Percentiles rank a stretch among this genome's conserved stretches.
Evolutionary conservation across 345 rosid genomes (phyloP).

Genomic region (Camelina hispida): DNA sequence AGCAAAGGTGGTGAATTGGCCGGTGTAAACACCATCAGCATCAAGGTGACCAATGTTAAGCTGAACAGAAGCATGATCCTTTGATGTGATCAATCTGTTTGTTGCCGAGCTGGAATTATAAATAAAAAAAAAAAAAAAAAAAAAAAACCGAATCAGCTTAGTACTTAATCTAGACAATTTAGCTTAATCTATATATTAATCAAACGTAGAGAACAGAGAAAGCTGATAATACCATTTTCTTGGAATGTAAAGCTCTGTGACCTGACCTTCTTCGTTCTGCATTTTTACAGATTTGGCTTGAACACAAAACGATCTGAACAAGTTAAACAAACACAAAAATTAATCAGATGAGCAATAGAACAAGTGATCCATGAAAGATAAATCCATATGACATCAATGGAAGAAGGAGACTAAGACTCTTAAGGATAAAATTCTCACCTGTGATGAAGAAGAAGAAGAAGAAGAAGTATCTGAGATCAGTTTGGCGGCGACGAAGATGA

Average conservation of each 20-base stretch:
- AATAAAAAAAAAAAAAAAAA: constrained; percentile 21
- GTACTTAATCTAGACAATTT: neutral
- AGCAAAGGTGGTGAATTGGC: constrained; percentile 64
- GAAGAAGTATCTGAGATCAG: neutral
- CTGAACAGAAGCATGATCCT: constrained; percentile 77
- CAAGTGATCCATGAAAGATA: neutral
- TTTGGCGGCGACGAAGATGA: constrained; percentile 30
- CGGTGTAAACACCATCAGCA: constrained; percentile 58
- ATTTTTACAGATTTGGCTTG: constrained; percentile 48
- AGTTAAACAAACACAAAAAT: neutral
- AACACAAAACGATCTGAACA: neutral
- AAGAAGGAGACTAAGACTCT: neutral
- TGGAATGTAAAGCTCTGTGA: constrained; percentile 90
- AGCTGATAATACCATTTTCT: constrained; percentile 68
- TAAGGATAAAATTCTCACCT: constrained; percentile 20
- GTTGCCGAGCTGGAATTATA: constrained; percentile 62
- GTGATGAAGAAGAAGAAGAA: constrained; percentile 4
- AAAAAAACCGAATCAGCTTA: neutral
- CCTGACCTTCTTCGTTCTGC: constrained; percentile 95
- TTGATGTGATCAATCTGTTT: constrained; percentile 71
- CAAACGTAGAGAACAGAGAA: neutral
- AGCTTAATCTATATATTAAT: neutral
- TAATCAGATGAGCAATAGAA: neutral
- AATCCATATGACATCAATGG: neutral
- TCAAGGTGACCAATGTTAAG: constrained; percentile 71